Percentiles rank a stretch among this genome's conserved stretches.
Evolutionary conservation across 129 eudicot species (phyloP).

Genomic region (carrot (Daucus carota)): DH1_v3.0 NC_030388.2:23546501-23547000

Average conservation of each 20-base stretch:
- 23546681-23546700: neutral
- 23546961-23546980: neutral
- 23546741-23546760: constrained; percentile 8
- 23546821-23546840: constrained; percentile 12
- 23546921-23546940: neutral
- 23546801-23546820: constrained; percentile 8
- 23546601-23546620: neutral
- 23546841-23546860: constrained; percentile 7
- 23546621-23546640: neutral
- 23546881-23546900: constrained; percentile 1
- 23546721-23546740: constrained; percentile 10
- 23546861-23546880: neutral
- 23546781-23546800: constrained; percentile 5
- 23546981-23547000: constrained; percentile 4
- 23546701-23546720: neutral
- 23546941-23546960: constrained; percentile 1
- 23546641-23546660: neutral
- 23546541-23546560: neutral
- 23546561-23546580: neutral
- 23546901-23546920: neutral
- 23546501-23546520: too few species aligned
- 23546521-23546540: neutral
- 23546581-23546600: neutral
- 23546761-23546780: constrained; percentile 4
- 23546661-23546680: neutral